Evolutionary conservation across 1,284 basidiomycete species (phyloP).

Genomic region (Coriolopsis trogii): DNA sequence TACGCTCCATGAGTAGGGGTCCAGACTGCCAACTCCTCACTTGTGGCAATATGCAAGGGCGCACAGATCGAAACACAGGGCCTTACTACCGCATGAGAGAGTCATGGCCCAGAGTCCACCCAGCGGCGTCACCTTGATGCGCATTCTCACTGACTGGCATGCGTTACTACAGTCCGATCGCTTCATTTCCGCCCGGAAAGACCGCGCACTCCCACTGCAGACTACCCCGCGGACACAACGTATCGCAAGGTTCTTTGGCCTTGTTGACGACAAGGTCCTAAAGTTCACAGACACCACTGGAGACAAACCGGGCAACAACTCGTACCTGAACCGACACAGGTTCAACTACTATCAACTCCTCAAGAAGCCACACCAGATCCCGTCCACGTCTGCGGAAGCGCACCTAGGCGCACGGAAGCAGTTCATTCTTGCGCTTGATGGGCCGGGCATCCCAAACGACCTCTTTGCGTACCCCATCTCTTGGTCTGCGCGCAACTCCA

Average conservation of each 20-base stretch:
- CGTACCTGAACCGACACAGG: constrained; percentile 39
- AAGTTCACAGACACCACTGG: constrained; percentile 38
- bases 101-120: too few species aligned
- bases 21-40: too few species aligned
- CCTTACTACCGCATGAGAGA: too few species aligned
- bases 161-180: constrained; percentile 44
- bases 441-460: constrained; percentile 49
- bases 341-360: constrained; percentile 45
- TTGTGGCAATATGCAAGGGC: too few species aligned
- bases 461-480: constrained; percentile 50
- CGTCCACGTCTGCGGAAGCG: constrained; percentile 44
- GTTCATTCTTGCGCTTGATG: constrained; percentile 52
- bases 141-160: background rate
- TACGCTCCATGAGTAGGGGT: too few species aligned
- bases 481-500: constrained; percentile 47
- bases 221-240: constrained; percentile 50
- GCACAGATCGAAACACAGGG: too few species aligned
- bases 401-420: constrained; percentile 47
- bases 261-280: constrained; percentile 48
- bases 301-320: constrained; percentile 29
- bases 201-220: constrained; percentile 43
- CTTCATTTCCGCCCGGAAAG: constrained; percentile 45
- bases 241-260: constrained; percentile 49
- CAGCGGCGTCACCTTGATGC: too few species aligned
- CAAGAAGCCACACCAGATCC: constrained; percentile 32